Evolutionary conservation across 108 stramenopile species (phyloP), one percentile per base, ranked within the genome.

Genomic region (Nitzschia sp.): DNA sequence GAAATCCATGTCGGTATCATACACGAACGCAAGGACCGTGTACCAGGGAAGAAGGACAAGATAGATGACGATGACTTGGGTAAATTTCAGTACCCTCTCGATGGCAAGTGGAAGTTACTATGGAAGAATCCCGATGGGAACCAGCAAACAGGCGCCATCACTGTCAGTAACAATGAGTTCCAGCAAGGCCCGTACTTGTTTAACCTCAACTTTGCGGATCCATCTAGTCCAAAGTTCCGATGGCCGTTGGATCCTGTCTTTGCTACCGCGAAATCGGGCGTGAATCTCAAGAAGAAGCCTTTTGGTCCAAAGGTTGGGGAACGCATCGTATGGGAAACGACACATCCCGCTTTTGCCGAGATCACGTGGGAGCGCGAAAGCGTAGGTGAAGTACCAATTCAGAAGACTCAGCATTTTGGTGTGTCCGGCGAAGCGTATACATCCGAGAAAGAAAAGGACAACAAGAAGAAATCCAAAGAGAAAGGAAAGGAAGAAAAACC

Each of bases 231-330:
- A 6, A 60, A 24, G 15, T 70, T 70, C 46, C 58, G 59, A 49
- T 70, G 69, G 69, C 69, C 69, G 2, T 33, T 70, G 8, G 69
- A 70, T 60, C 69, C 69, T 34, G 48, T 70, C 1, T 60, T 25
- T 24, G 69, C 69, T 3, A 24, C 26, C 0, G 47, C 69, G 1
- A 59, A 70, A 25, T 59, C 69, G 1, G 69, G 69, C 9, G 42
- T 59, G 2, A 60, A 70, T 47, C 46, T 70, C 0, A 60, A 60
- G 25, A 53, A 70, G 59, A 60, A 60, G 33, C 69, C 69, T 2
- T 35, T 17, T 13, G 69, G 69, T 32, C 69, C 69, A 4, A 47
- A 60, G 8, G 33, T 70, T 60, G 69, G 69, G 0, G 59, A 70
- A 32, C 28, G 51, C 0, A 35, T 70, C 21, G 59, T 60, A 26